These are phyloP conservation scores for Collybia mongolica DNA, from an alignment of 768 basidiomycete genomes.

Conservation along the genomic window DNA sequence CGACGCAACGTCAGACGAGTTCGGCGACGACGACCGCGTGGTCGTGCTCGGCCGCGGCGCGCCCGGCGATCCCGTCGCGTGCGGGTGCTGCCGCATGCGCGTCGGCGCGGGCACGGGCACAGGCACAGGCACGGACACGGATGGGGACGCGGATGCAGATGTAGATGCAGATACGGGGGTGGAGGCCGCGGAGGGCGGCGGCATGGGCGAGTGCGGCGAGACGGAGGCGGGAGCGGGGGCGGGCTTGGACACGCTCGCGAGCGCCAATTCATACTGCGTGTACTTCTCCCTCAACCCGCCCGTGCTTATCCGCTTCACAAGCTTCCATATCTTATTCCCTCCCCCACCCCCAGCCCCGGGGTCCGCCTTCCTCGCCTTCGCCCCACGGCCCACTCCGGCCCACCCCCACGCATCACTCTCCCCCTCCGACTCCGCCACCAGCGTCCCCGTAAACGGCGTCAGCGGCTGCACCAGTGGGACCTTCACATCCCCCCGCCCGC, in stretches of 20 bases:
- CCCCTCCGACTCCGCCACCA: not conserved
- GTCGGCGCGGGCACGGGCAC: not conserved
- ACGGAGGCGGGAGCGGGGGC: slow-evolving; percentile 70
- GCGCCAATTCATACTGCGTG: slow-evolving; percentile 9
- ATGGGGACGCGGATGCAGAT: no score
- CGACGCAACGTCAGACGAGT: slow-evolving; percentile 57
- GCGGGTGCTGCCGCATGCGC: not conserved
- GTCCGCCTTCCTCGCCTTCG: not conserved
- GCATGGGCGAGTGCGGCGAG: not conserved
- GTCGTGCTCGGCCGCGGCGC: slow-evolving; percentile 44
- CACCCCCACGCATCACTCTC: not conserved
- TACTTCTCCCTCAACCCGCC: slow-evolving; percentile 62
- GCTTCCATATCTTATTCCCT: slow-evolving; percentile 57
- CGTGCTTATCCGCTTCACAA: slow-evolving; percentile 70
- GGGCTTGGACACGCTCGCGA: slow-evolving; percentile 48
- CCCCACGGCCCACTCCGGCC: no score
- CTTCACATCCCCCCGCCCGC: not conserved
- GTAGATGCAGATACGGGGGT: no score
- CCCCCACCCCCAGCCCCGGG: slow-evolving; percentile 17
- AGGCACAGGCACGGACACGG: no score
- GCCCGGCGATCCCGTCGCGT: not conserved
- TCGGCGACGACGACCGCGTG: slow-evolving; percentile 61
- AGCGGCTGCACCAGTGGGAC: not conserved
- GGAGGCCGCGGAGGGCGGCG: no score
- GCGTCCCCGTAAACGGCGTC: no score